A percentile compares a stretch with the other conserved stretches of the same genome.
Evolutionary conservation across 257 asterid genomes (phyloP).

Genomic region (Jasminum sambac): DNA sequence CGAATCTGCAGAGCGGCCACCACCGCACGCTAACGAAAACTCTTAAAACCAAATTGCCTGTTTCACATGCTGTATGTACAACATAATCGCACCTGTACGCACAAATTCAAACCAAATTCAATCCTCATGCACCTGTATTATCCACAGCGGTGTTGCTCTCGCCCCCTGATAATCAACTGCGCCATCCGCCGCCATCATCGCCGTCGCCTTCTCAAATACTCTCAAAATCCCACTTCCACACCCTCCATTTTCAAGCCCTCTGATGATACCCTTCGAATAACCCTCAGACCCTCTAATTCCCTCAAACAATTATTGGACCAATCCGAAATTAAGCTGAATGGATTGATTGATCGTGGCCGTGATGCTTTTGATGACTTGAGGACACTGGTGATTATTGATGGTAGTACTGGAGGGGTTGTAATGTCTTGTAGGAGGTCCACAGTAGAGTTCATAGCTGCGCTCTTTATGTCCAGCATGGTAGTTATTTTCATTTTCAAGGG

Average conservation of each 20-base stretch:
- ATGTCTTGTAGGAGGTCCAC: conserved; percentile 82
- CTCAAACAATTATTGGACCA: conserved; percentile 34
- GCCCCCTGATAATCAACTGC: conserved; percentile 25
- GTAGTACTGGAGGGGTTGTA: conserved; percentile 37
- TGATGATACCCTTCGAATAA: conserved; percentile 61
- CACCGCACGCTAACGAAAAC: not conserved
- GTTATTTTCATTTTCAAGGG: conserved; percentile 41
- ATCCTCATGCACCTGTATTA: conserved; percentile 37
- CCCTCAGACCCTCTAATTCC: conserved; percentile 49
- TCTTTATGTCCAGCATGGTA: conserved; percentile 47
- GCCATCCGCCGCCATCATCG: conserved; percentile 73
- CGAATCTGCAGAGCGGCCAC: not conserved
- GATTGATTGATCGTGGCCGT: conserved; percentile 45
- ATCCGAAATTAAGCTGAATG: conserved; percentile 41
- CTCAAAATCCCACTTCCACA: conserved; percentile 28
- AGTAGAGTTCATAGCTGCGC: conserved; percentile 46
- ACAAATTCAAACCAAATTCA: not conserved
- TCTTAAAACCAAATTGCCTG: not conserved
- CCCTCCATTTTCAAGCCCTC: conserved; percentile 54
- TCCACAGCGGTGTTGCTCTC: conserved; percentile 34
- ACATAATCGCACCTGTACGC: not conserved
- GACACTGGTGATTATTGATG: conserved; percentile 50
- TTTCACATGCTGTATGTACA: not conserved
- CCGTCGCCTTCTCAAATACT: conserved; percentile 63
- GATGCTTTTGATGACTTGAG: conserved; percentile 66